These are phyloP conservation scores for Cardiosporidium cionae DNA, from an alignment of 169 alveolate species.

Conservation along the genomic window DNA sequence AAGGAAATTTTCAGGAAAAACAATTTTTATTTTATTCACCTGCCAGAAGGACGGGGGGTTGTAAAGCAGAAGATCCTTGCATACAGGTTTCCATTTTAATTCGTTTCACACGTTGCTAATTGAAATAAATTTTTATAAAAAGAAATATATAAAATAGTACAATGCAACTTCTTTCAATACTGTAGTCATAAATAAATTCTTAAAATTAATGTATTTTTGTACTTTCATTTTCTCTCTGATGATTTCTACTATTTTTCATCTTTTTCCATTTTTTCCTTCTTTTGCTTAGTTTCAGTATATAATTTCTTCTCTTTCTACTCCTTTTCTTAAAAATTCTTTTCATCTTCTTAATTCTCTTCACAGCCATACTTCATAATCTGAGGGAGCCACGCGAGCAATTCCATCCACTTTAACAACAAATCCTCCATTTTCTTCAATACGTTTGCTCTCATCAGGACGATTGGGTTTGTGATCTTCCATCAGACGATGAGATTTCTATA, in stretches of 20 bases:
- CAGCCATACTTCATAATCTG: conserved; percentile 7
- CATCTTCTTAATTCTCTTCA: too few relatives aligned
- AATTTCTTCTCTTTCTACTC: too few relatives aligned
- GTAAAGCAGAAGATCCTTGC: conserved; percentile 5
- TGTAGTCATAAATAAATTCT: too few relatives aligned
- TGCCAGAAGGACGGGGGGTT: conserved; percentile 11
- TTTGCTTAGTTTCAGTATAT: too few relatives aligned
- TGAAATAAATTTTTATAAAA: not conserved
- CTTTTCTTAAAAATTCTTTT: too few relatives aligned
- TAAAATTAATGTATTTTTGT: too few relatives aligned
- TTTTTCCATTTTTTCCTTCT: too few relatives aligned
- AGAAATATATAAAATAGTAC: too few relatives aligned
- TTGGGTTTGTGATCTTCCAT: conserved; percentile 78
- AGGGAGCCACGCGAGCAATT: conserved; percentile 11
- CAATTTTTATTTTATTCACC: not conserved
- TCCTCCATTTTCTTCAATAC: conserved; percentile 75
- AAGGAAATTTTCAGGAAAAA: not conserved
- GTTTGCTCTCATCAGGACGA: conserved; percentile 54
- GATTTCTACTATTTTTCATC: too few relatives aligned
- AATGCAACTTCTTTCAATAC: too few relatives aligned
- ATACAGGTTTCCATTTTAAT: conserved; percentile 7
- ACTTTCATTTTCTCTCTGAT: too few relatives aligned
- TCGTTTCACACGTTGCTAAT: conserved; percentile 15
- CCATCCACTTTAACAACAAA: conserved; percentile 36
- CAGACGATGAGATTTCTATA: conserved; percentile 7